Evolutionary conservation across 495 filamentous ascomycete genomes (phyloP), one percentile per base, ranked within the genome.

Genomic region (Aspergillus homomorphus): DNA sequence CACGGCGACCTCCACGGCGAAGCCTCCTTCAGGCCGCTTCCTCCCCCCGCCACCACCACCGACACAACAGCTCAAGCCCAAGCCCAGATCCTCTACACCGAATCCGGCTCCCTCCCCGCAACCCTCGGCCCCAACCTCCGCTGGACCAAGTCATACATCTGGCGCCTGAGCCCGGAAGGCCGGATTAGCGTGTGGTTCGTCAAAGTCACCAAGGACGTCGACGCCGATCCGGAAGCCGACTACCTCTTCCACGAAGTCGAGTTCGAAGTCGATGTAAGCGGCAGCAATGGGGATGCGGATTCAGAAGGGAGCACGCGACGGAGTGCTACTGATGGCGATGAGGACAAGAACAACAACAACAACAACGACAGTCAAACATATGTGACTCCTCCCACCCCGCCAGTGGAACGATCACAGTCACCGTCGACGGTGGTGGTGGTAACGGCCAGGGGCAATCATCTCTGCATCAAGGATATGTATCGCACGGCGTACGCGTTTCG

Each of bases 381-480:
- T 30, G 66, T 74, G 1, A 59, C 65, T 8, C 62, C 74, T 7
- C 69, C 72, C 0, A 57, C 54, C 0, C 72, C 72, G 10, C 73
- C 73, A 0, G 15, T 58, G 4, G 53, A 53, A 30, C 12, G 8
- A 23, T 7, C 21, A 24, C 9, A 21, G n/a, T 18, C 9, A 8
- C 7, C 23, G 9, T 48, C 45, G 0, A 56, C 66, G 26, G 74
- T 69, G 4, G 57, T 56, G 8, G 68, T 78, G 8, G 53, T 78
- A 5, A 61, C 59, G 45, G 77, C 77, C 3, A 64, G 66, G 10
- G 77, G 77, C 8, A 73, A 78, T 45, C 77, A 79, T 55, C 66
- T 79, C 3, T 79, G 77, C 54, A 73, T 79, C 42, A 75, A 79
- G 54, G 77, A 79, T 66, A 78, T 78, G 75, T 79, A 79, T 63